Evolutionary conservation across 306 rosid species (phyloP).

Genomic region (Inga leiocalycina): DNA sequence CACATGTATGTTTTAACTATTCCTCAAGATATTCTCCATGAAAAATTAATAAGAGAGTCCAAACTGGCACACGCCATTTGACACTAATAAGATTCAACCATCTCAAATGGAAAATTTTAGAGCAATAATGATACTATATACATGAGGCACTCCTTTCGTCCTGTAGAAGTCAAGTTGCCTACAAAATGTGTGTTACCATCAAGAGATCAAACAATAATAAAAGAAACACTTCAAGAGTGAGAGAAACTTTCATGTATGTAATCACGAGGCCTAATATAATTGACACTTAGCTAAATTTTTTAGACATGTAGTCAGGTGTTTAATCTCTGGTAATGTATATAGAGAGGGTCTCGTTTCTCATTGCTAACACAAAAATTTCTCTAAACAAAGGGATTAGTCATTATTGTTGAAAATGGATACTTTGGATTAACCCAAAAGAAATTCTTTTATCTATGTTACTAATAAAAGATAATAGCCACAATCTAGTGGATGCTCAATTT

Average conservation of each 20-base stretch:
- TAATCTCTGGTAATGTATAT: no score
- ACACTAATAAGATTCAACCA: constrained; percentile 20
- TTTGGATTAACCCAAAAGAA: no score
- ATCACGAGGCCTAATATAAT: no score
- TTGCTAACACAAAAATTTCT: no score
- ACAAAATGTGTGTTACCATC: neutral
- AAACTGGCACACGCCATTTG: constrained; percentile 24
- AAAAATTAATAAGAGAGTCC: neutral
- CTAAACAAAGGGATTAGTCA: no score
- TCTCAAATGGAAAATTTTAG: constrained; percentile 1
- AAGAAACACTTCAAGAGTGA: neutral
- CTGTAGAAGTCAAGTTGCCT: neutral
- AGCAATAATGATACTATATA: neutral
- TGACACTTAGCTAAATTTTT: no score
- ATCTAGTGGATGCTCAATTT: neutral
- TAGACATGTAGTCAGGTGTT: accelerated
- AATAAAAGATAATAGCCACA: neutral
- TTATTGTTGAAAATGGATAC: no score
- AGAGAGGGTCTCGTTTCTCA: no score
- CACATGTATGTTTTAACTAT: constrained; percentile 44
- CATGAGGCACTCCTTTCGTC: neutral
- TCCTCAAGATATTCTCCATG: constrained; percentile 35
- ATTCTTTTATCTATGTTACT: no score
- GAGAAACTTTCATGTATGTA: neutral
- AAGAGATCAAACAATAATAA: neutral